Evolutionary conservation across 2,329 filamentous ascomycete genomes (phyloP).

Genomic region (Mollisiaceae sp.): DNA sequence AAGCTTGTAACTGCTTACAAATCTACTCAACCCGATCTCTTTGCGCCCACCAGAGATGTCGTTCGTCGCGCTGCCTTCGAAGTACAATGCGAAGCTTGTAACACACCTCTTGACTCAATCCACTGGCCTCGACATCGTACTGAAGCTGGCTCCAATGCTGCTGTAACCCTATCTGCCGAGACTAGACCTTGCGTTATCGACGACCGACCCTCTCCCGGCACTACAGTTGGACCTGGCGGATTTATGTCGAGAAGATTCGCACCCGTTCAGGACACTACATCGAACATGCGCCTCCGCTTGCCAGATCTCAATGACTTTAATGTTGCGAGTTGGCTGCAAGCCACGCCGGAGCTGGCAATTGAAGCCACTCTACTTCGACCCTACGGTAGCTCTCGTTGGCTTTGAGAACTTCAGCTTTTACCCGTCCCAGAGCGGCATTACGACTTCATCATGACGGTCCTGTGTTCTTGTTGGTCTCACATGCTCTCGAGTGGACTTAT

Average conservation of each 20-base stretch:
- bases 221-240: background rate
- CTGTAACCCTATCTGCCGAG: background rate
- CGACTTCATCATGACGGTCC: no score
- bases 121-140: background rate
- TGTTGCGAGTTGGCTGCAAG: conserved; percentile 3
- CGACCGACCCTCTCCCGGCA: background rate
- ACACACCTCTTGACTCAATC: background rate
- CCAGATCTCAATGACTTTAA: background rate
- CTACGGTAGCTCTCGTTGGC: background rate
- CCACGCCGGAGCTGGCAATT: background rate
- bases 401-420: background rate
- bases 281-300: background rate
- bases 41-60: background rate
- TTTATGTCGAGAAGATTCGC: background rate
- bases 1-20: background rate
- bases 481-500: no score
- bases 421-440: no score
- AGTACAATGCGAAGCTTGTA: background rate
- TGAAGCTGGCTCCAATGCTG: background rate
- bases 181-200: background rate
- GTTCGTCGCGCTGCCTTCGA: background rate
- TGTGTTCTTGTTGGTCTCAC: no score
- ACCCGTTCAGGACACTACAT: background rate
- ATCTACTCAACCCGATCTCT: background rate
- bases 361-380: background rate